These are phyloP conservation scores for Aspergillus niger DNA, from an alignment of 2,329 filamentous ascomycete genomes.

Conservation along the genomic window DNA sequence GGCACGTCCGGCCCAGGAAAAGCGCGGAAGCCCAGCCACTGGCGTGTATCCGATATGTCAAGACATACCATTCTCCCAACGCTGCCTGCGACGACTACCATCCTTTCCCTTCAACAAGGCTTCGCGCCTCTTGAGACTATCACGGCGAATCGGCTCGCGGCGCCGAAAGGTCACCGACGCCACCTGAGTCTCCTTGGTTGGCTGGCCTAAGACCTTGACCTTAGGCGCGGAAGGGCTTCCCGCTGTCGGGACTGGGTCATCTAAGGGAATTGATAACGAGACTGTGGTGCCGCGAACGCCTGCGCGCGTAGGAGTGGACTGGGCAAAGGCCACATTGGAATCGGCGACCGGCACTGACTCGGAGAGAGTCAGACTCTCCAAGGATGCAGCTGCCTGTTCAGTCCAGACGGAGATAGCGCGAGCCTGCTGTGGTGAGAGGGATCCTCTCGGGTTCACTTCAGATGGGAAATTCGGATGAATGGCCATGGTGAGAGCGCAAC, in stretches of 20 bases:
- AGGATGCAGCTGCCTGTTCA: slow-evolving; percentile 44
- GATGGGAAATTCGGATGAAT: slow-evolving; percentile 43
- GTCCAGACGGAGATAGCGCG: slow-evolving; percentile 71
- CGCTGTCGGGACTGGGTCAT: slow-evolving; percentile 51
- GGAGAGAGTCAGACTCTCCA: slow-evolving; percentile 39
- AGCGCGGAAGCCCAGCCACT: neutral
- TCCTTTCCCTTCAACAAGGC: slow-evolving; percentile 85
- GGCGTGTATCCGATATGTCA: neutral
- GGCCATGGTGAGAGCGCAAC: slow-evolving; percentile 36
- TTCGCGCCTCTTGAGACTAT: slow-evolving; percentile 69
- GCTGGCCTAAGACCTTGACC: slow-evolving; percentile 25
- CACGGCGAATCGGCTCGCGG: slow-evolving; percentile 58
- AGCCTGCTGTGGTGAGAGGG: slow-evolving; percentile 41
- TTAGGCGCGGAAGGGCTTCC: slow-evolving; percentile 35
- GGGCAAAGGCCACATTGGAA: slow-evolving; percentile 50
- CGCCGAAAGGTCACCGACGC: slow-evolving; percentile 51
- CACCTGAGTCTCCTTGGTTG: slow-evolving; percentile 23
- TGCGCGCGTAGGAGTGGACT: slow-evolving; percentile 57
- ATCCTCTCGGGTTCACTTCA: slow-evolving; percentile 26
- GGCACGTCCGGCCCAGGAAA: neutral
- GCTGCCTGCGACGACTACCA: slow-evolving; percentile 78
- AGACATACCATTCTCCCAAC: slow-evolving; percentile 88
- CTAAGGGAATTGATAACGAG: slow-evolving; percentile 74
- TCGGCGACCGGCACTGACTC: slow-evolving; percentile 24
- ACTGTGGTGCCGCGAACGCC: slow-evolving; percentile 56